These are phyloP conservation scores for Neofusicoccum umdonicola DNA, from an alignment of 2,329 filamentous ascomycete species.

Conservation along the genomic window DNA sequence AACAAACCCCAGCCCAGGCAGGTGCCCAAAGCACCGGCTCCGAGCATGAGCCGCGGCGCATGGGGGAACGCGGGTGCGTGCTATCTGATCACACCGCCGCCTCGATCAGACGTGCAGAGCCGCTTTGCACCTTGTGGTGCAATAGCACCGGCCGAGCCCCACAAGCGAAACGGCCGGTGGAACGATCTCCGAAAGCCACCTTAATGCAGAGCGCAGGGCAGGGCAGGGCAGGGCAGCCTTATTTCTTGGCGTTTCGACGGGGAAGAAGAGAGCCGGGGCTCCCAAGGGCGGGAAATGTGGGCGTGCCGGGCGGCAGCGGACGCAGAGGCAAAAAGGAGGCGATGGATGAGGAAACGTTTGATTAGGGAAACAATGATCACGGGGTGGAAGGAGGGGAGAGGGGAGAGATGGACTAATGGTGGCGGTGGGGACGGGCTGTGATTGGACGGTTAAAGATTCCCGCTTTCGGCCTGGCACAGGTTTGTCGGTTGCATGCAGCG, in stretches of 20 bases:
- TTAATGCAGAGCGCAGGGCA: neutral
- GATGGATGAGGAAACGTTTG: neutral
- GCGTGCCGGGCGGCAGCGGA: neutral
- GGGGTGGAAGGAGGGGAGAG: neutral
- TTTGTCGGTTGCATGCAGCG: neutral
- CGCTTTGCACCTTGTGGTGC: neutral
- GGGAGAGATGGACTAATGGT: neutral
- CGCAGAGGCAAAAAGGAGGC: neutral
- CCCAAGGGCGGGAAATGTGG: too few species aligned
- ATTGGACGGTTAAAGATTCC: conserved; percentile 14
- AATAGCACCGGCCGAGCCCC: neutral
- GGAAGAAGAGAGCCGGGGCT: neutral
- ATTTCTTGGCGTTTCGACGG: neutral
- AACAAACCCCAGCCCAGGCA: too few species aligned
- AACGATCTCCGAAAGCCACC: neutral
- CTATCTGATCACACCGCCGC: too few species aligned
- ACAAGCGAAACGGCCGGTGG: neutral
- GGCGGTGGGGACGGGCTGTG: neutral
- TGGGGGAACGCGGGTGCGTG: too few species aligned
- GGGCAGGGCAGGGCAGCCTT: neutral
- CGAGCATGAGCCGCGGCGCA: too few species aligned
- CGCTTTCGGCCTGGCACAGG: conserved; percentile 3
- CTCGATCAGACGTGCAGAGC: neutral
- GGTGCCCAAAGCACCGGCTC: too few species aligned
- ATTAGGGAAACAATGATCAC: too few species aligned